Percentiles rank a stretch among this genome's conserved stretches.
Conservation (phyloP, 768 basidiomycete species). For the Hydnum rufescens region DNA sequence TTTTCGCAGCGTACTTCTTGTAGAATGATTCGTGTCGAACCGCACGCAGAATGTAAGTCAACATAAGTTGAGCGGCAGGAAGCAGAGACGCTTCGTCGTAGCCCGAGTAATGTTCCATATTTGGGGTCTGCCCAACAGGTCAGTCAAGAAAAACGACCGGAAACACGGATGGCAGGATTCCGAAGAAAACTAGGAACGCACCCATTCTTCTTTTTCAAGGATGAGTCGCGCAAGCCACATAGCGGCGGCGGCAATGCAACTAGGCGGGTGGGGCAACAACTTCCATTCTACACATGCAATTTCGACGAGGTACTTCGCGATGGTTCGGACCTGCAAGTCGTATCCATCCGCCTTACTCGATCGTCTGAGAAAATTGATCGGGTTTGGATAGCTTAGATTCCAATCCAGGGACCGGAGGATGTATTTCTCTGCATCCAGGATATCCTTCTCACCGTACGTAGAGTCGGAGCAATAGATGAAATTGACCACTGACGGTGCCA, state of each 20-base stretch:
- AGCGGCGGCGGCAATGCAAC: conserved; percentile 60
- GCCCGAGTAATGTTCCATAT: conserved; percentile 70
- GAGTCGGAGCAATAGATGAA: conserved; percentile 64
- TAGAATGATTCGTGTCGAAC: conserved; percentile 56
- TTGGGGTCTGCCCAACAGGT: conserved; percentile 38
- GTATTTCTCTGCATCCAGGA: conserved; percentile 77
- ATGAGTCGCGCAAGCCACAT: conserved; percentile 72
- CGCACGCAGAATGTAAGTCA: conserved; percentile 66
- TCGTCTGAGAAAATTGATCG: conserved; percentile 72
- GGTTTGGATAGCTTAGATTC: conserved; percentile 72
- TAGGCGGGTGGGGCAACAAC: conserved; percentile 56
- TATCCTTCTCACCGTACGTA: conserved; percentile 56
- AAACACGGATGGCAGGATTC: neutral
- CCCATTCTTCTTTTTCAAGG: conserved; percentile 73
- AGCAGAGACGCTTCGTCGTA: conserved; percentile 65
- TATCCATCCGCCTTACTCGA: conserved; percentile 89
- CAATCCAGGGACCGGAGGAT: conserved; percentile 71
- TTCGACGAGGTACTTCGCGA: conserved; percentile 84
- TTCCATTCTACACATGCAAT: conserved; percentile 64
- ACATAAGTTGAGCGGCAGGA: conserved; percentile 67
- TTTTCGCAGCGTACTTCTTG: conserved; percentile 77
- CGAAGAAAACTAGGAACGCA: conserved; percentile 23
- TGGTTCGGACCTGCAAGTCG: conserved; percentile 63
- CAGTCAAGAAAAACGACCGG: neutral
- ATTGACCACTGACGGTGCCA: conserved; percentile 66